Conservation (phyloP, 2,329 filamentous ascomycete genomes). For the Cladobotryum mycophilum region DNA sequence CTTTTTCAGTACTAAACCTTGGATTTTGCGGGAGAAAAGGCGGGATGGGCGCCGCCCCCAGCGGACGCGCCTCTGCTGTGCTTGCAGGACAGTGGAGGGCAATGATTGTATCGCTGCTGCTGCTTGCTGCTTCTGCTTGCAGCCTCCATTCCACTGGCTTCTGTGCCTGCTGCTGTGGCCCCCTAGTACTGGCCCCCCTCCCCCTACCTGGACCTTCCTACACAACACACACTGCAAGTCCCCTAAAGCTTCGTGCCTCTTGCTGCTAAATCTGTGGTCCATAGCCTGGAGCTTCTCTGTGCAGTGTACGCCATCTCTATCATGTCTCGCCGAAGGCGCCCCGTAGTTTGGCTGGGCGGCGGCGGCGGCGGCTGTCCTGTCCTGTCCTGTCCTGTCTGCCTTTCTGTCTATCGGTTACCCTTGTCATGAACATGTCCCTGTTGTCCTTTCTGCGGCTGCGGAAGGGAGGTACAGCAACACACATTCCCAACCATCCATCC, state of each 20-base stretch:
- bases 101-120: neutral
- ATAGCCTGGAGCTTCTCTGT: neutral
- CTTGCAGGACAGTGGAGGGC: too few relatives aligned
- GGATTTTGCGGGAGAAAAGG: constrained; percentile 17
- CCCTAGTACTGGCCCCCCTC: too few relatives aligned
- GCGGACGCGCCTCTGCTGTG: constrained; percentile 6
- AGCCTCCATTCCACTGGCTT: too few relatives aligned
- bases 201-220: too few relatives aligned
- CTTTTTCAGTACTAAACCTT: constrained; percentile 13
- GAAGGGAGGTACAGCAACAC: too few relatives aligned
- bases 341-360: neutral
- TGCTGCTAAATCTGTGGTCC: too few relatives aligned
- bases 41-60: constrained; percentile 10
- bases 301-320: neutral
- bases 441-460: too few relatives aligned
- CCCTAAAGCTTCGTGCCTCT: neutral
- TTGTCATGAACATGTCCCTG: too few relatives aligned
- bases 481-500: too few relatives aligned
- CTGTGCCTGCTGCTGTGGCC: too few relatives aligned
- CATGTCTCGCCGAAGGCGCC: neutral
- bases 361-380: neutral
- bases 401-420: too few relatives aligned
- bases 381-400: neutral
- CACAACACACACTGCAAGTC: neutral
- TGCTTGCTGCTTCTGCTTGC: neutral